These are phyloP conservation scores for Leccinum olivaceopallidum DNA, from an alignment of 768 basidiomycete genomes.

Conservation along the genomic window DNA sequence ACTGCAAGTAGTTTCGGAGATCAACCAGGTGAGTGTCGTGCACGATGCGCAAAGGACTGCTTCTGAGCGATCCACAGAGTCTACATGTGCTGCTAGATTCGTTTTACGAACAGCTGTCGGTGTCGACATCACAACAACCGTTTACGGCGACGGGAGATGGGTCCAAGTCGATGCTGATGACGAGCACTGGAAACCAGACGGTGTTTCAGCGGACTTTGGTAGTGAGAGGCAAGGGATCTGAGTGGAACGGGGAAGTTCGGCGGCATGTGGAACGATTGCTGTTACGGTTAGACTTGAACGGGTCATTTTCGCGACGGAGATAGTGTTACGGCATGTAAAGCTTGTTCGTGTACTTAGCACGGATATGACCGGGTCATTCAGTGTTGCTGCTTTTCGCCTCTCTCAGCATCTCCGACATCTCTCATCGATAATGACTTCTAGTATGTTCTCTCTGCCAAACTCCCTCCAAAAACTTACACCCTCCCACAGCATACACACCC, in stretches of 20 bases:
- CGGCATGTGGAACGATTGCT: constrained; percentile 82
- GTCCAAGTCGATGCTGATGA: constrained; percentile 70
- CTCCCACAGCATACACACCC: constrained; percentile 58
- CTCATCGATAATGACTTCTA: constrained; percentile 48
- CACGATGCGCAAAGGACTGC: not conserved
- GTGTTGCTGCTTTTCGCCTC: constrained; percentile 42
- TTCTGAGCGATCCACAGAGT: constrained; percentile 43
- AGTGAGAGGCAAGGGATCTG: constrained; percentile 48
- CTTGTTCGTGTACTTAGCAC: not conserved
- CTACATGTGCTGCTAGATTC: constrained; percentile 65
- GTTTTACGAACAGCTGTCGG: constrained; percentile 80
- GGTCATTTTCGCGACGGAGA: constrained; percentile 59
- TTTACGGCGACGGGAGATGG: constrained; percentile 61
- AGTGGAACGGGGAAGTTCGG: constrained; percentile 66
- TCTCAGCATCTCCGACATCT: constrained; percentile 64
- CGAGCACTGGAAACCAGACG: constrained; percentile 49
- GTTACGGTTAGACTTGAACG: constrained; percentile 84
- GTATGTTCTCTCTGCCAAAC: constrained; percentile 14
- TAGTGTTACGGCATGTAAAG: not conserved
- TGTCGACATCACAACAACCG: constrained; percentile 75
- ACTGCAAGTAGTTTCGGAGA: constrained; percentile 65
- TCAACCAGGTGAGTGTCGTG: constrained; percentile 60
- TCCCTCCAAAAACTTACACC: constrained; percentile 3
- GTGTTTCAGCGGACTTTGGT: constrained; percentile 49
- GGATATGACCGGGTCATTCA: constrained; percentile 31